Evolutionary conservation across 2,329 filamentous ascomycete species (phyloP), one percentile per base, ranked within the genome.

Genomic region (Sclerotinia glacialis): DNA sequence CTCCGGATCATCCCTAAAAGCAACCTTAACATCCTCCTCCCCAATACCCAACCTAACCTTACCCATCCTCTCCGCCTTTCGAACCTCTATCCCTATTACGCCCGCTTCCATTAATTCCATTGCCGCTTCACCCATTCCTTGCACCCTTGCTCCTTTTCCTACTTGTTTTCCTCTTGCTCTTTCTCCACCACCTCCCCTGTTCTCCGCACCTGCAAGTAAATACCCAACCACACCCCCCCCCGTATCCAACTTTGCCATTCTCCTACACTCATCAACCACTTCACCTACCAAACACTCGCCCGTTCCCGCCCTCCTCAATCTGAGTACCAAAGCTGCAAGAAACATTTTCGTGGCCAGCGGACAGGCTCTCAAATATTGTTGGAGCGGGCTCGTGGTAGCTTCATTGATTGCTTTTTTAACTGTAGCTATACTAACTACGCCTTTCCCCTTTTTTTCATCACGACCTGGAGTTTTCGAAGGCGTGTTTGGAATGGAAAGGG

Each of bases 331-430:
- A 8, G 93, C 92, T 1, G 92, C 89, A 63, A 99, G 86, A 72
- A 98, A 88, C 46, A 98, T 82, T 75, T 97, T 97, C 16, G 89
- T 88, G 34, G 89, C 85, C 52, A 97, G 83, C 0, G 95, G 92
- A 28, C 98, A 84, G 23, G 88, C 85, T 60, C 92, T 90, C 46
- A 99, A 84, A 75, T 93, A 93, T 76, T 95, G 92, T 76, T 97
- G 94, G 67, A 97, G 82, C 2, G 95, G 95, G 66, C 92, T 97
- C 5, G 91, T 93, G 0, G 94, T 98, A 6, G 94, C 93, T 80
- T 99, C 95, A 74, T 91, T 91, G 78, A 99, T 98, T 46, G 95
- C 95, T 75, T 91, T 88, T 78, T 96, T 96, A 77, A 98, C 90
- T 5, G 92, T 97, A 63, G 90, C 88, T 74, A 98, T 97, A 1